A percentile compares a stretch with the other conserved stretches of the same genome.
These are phyloP conservation scores for Lodderomyces margitis DNA, from an alignment of 1,139 yeast species.

Conservation along the genomic window DNA sequence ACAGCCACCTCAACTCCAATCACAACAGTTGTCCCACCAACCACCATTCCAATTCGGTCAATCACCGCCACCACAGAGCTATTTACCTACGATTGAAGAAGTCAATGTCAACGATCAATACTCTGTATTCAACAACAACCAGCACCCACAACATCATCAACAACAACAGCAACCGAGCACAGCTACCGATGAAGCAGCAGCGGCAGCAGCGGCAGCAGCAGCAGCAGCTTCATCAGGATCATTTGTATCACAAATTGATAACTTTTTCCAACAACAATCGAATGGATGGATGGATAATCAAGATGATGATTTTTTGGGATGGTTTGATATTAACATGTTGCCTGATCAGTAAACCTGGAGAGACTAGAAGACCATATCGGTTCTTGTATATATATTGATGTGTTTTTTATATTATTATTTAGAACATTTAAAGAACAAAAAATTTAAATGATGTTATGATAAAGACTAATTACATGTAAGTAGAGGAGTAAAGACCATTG, in stretches of 20 bases:
- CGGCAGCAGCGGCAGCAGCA: neutral
- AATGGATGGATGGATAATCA: slow-evolving; percentile 79
- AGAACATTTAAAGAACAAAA: neutral
- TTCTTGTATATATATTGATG: neutral
- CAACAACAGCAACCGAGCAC: slow-evolving; percentile 2
- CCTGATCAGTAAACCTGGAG: slow-evolving; percentile 4
- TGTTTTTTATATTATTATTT: neutral
- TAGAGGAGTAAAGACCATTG: too few species aligned
- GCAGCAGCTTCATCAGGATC: slow-evolving; percentile 9
- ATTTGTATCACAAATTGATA: slow-evolving; percentile 47
- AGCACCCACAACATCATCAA: slow-evolving; percentile 2
- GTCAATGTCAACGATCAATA: slow-evolving; percentile 1
- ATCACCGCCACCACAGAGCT: slow-evolving; percentile 16
- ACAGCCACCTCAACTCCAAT: slow-evolving; percentile 7
- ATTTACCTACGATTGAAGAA: slow-evolving; percentile 15
- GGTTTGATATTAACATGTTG: slow-evolving; percentile 72
- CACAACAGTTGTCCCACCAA: slow-evolving; percentile 1
- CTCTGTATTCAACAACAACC: slow-evolving; percentile 9
- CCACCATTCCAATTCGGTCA: slow-evolving; percentile 3
- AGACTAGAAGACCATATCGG: too few species aligned
- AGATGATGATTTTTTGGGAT: slow-evolving; percentile 87
- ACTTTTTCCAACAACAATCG: slow-evolving; percentile 75
- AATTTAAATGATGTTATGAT: slow-evolving; percentile 2
- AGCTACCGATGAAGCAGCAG: neutral
- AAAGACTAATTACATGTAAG: too few species aligned